Evolutionary conservation across 768 basidiomycete genomes (phyloP), one percentile per base, ranked within the genome.

Genomic region (Serendipita sp.): DNA sequence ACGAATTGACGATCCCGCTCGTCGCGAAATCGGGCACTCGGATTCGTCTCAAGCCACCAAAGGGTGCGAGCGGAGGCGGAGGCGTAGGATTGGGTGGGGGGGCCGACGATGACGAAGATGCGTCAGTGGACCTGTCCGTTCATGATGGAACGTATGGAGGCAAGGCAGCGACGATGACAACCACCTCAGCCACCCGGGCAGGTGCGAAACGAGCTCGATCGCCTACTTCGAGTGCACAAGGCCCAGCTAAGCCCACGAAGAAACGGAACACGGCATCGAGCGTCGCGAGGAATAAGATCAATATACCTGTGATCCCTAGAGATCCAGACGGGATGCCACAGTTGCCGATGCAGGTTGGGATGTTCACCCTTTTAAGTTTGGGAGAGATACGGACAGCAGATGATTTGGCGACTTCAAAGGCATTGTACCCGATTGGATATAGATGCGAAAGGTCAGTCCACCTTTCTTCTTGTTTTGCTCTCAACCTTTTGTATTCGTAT

Each of bases 371-470:
- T 30, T 78, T 85, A 65, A 82, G 71, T 66, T 76, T 92, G 0
- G 90, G 90, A 2, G 81, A 83, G 63, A 83, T 91, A 4, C 89
- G 86, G 70, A 83, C 85, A 83, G 79, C 86, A 35, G 88, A 90
- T 68, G 86, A 90, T 71, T 92, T 90, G 70, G 87, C 89, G 71
- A 90, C 89, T 0, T 89, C 92, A 72, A 77, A 90, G 63, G 92
- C 92, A 71, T 92, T 92, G 68, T 92, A 89, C 70, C 90, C 90
- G 8, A 86, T 91, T 45, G 88, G 88, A 15, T 92, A 90, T 71
- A 87, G 89, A 70, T 86, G 89, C 3, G 86, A 83, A 3, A 80
- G 89, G 88, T 86, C 46, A 58, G 80, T 71, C 24, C 24, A 24
- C 24, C 24, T 24, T 24, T 24, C 24, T 24, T 24, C 24, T 24